Conservation (phyloP, 306 rosid genomes). For the Trifolium pratense region DNA sequence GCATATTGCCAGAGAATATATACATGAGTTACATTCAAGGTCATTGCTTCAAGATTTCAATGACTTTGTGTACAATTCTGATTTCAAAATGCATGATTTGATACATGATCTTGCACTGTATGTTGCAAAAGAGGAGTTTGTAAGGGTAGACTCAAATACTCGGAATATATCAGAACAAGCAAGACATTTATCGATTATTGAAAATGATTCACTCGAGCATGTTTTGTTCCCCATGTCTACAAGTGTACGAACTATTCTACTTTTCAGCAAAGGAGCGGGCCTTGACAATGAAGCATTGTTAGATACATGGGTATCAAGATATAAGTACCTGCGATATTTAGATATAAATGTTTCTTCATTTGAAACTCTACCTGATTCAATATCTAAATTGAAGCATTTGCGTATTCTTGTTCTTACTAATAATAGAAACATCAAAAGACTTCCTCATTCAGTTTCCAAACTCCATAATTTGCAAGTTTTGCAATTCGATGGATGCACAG, state of each 20-base stretch:
- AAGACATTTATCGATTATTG: slow-evolving; percentile 7
- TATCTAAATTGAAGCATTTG: background rate
- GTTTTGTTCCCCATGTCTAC: background rate
- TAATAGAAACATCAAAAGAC: background rate
- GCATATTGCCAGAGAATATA: background rate
- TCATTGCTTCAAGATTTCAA: background rate
- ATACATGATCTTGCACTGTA: background rate
- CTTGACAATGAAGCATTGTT: background rate
- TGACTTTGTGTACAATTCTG: background rate
- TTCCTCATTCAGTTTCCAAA: background rate
- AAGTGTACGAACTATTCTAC: background rate
- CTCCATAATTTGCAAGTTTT: slow-evolving; percentile 9
- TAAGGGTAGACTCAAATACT: background rate
- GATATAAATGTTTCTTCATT: background rate
- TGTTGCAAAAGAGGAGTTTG: background rate
- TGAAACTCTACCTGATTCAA: background rate
- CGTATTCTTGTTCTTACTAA: background rate
- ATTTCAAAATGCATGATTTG: background rate
- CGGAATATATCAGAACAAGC: background rate
- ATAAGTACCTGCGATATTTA: background rate
- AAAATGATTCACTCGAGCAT: background rate
- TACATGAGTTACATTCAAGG: background rate
- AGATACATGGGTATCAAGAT: background rate
- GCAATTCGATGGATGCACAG: background rate
- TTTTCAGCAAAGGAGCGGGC: background rate